Evolutionary conservation across 345 rosid species (phyloP).

Genomic region (Aquilaria malaccensis): DNA sequence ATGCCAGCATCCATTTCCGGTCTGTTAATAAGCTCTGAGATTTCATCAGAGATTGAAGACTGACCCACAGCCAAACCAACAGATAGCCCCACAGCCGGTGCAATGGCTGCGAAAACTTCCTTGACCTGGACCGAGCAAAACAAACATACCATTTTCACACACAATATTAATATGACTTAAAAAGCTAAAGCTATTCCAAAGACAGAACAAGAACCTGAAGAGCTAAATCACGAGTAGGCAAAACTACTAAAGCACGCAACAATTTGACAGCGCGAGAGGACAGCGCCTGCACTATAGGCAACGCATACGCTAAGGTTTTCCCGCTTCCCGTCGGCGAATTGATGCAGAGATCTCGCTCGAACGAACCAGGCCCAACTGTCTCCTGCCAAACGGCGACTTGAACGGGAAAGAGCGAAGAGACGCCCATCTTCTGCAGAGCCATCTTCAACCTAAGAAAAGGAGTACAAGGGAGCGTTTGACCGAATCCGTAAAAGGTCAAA

Average conservation of each 20-base stretch:
- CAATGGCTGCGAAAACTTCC: slow-evolving; percentile 84
- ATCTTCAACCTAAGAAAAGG: slow-evolving; percentile 45
- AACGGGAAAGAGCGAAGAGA: slow-evolving; percentile 68
- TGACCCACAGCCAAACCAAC: slow-evolving; percentile 97
- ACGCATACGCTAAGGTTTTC: slow-evolving; percentile 84
- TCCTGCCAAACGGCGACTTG: slow-evolving; percentile 95
- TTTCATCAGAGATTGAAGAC: slow-evolving; percentile 83
- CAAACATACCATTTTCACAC: slow-evolving; percentile 1
- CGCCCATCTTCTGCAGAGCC: slow-evolving; percentile 56
- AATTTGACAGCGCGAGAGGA: slow-evolving; percentile 61
- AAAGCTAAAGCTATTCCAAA: no score
- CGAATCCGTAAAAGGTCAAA: neutral
- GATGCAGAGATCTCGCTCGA: slow-evolving; percentile 76
- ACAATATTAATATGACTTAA: no score
- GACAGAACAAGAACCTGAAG: slow-evolving; percentile 46
- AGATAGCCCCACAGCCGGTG: slow-evolving; percentile 85
- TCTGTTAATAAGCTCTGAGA: slow-evolving; percentile 62
- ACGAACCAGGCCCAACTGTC: slow-evolving; percentile 83
- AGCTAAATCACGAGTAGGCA: slow-evolving; percentile 95
- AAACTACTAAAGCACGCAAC: slow-evolving; percentile 83
- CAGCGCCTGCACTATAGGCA: slow-evolving; percentile 74
- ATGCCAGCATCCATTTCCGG: slow-evolving; percentile 79
- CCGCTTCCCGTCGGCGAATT: slow-evolving; percentile 97
- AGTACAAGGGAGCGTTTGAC: slow-evolving; percentile 1
- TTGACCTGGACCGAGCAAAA: slow-evolving; percentile 50